Conservation (phyloP, 2,329 filamentous ascomycete genomes). For the Herpotrichia juniperi region DNA sequence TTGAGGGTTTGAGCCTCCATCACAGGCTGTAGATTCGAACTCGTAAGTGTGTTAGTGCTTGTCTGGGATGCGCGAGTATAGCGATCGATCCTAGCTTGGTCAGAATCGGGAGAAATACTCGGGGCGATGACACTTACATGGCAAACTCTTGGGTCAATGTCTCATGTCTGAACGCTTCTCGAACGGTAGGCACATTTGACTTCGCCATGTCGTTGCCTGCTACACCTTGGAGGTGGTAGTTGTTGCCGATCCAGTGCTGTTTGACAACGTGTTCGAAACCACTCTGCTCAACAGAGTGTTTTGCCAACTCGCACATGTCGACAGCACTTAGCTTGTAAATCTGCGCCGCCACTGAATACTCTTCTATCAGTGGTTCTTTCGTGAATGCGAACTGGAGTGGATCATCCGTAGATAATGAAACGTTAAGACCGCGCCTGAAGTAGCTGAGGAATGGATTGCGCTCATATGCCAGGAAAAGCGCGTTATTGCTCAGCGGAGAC, state of each 20-base stretch:
- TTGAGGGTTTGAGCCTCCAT: constrained; percentile 34
- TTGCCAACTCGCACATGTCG: constrained; percentile 98
- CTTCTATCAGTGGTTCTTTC: constrained; percentile 96
- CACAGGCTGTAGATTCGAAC: constrained; percentile 36
- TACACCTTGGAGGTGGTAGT: constrained; percentile 79
- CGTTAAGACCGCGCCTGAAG: constrained; percentile 92
- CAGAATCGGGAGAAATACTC: not conserved
- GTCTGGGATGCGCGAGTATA: constrained; percentile 49
- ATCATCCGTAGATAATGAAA: constrained; percentile 95
- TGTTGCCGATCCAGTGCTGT: constrained; percentile 84
- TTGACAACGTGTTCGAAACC: constrained; percentile 91
- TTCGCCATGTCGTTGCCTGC: constrained; percentile 91
- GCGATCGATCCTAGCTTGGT: constrained; percentile 41
- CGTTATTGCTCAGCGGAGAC: constrained; percentile 99
- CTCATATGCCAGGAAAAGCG: constrained; percentile 93
- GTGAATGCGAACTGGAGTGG: constrained; percentile 98
- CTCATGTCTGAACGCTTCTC: constrained; percentile 87
- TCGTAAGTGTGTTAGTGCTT: constrained; percentile 37
- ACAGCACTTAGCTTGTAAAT: constrained; percentile 97
- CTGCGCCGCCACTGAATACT: constrained; percentile 96
- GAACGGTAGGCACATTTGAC: constrained; percentile 92
- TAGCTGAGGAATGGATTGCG: constrained; percentile 96
- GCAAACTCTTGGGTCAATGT: constrained; percentile 82
- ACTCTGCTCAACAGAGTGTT: constrained; percentile 93
- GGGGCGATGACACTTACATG: constrained; percentile 66